Conservation (phyloP, 2,329 filamentous ascomycete species). For the Stenocarpella maydis region DNA sequence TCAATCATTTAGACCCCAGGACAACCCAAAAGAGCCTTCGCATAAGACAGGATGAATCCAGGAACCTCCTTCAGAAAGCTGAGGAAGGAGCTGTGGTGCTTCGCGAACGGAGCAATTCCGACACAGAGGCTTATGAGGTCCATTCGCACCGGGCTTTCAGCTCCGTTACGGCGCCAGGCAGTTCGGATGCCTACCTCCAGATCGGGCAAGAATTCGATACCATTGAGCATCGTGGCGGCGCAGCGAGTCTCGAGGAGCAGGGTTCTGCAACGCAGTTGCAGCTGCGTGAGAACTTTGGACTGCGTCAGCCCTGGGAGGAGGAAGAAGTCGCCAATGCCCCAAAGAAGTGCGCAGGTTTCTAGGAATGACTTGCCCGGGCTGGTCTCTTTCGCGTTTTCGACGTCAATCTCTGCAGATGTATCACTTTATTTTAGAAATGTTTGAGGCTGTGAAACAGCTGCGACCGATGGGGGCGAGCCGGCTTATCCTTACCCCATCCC, state of each 20-base stretch:
- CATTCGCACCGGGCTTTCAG: not conserved
- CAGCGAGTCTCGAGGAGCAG: not conserved
- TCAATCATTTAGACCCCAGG: not conserved
- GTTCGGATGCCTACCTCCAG: not conserved
- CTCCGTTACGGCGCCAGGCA: not conserved
- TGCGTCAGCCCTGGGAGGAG: not conserved
- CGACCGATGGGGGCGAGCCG: not conserved
- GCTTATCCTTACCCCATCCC: not conserved
- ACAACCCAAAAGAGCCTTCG: not conserved
- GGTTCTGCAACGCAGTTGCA: not conserved
- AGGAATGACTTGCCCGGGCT: constrained; percentile 1
- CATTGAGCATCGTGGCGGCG: not conserved
- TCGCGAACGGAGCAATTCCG: not conserved
- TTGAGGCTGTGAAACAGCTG: not conserved
- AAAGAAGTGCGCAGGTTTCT: not conserved
- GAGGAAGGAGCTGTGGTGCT: not conserved
- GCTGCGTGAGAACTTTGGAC: not conserved
- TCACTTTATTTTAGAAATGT: not conserved
- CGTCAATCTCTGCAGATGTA: not conserved
- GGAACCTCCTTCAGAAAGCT: not conserved
- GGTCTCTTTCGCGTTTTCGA: not conserved
- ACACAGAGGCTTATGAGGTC: not conserved
- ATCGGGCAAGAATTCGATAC: not conserved
- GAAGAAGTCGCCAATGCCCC: constrained; percentile 12
- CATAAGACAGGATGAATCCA: not conserved